These are phyloP conservation scores for Scheffersomyces insectosa DNA, from an alignment of 1,139 yeast species.

Conservation along the genomic window DNA sequence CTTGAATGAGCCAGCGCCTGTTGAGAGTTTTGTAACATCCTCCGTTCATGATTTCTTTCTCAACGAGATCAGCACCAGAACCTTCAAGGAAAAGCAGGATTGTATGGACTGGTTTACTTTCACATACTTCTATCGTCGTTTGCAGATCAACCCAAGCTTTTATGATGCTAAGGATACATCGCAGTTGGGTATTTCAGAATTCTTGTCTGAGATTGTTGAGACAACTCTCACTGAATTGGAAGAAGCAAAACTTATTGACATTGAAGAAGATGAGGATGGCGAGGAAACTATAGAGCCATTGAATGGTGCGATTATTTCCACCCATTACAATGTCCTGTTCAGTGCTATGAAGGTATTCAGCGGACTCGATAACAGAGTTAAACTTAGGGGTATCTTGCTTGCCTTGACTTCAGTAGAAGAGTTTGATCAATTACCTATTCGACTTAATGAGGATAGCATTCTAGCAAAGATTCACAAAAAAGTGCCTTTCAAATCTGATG, in stretches of 20 bases:
- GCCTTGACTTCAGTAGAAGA: constrained; percentile 68
- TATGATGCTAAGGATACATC: constrained; percentile 73
- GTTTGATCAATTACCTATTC: constrained; percentile 61
- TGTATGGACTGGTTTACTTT: constrained; percentile 90
- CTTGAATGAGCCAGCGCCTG: constrained; percentile 72
- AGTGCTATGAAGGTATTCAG: constrained; percentile 63
- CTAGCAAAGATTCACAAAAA: constrained; percentile 54
- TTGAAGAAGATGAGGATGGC: constrained; percentile 45
- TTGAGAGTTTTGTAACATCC: constrained; percentile 72
- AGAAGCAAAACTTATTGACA: constrained; percentile 63
- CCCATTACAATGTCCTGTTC: constrained; percentile 67
- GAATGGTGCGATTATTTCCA: constrained; percentile 73
- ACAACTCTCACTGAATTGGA: constrained; percentile 64
- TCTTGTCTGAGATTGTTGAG: constrained; percentile 81
- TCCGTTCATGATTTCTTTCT: constrained; percentile 66
- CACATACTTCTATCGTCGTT: constrained; percentile 77
- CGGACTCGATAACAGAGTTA: constrained; percentile 54
- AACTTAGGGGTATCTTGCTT: constrained; percentile 65
- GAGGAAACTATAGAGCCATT: constrained; percentile 54
- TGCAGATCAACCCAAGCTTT: constrained; percentile 82
- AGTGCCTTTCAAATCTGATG: constrained; percentile 57
- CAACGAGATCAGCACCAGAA: constrained; percentile 66
- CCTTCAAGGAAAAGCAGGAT: constrained; percentile 74
- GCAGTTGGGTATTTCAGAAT: constrained; percentile 73
- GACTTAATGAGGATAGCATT: constrained; percentile 55